Evolutionary conservation across 495 filamentous ascomycete species (phyloP), one percentile per base, ranked within the genome.

Genomic region (Evansstolkia leycettana): DNA sequence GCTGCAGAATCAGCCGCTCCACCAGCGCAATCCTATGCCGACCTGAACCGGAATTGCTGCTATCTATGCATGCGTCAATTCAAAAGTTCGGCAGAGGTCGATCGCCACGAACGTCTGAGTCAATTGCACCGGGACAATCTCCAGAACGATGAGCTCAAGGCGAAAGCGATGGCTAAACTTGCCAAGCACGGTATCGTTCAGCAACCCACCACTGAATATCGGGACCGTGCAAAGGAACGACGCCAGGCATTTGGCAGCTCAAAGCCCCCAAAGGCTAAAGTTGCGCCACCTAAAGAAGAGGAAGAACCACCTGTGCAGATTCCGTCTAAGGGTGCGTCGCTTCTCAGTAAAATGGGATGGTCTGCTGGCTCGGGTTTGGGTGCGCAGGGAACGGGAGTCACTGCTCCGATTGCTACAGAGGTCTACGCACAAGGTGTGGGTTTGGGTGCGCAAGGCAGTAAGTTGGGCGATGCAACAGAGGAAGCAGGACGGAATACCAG

Each of bases 301-400:
- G 50, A 60, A 10, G 51, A 57, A 10, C 41, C 47, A 33, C 51
- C 61, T 1, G 57, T 60, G 13, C 68, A 70, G 37, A 39, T 49
- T 4, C 57, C 55, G 1, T 88, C 83, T n/a, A 94, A 88, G 60
- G 88, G 87, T 16, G 82, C 83, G 5, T 75, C 80, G 1, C 62
- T 95, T 20, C 70, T 95, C 5, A 77, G 80, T 33, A 94, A 93
- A 61, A 92, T 94, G 84, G 87, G 87, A 11, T 94, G 83, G 83
- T 77, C 69, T 9, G 73, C 73, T 2, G 87, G 87, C 1, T 69
- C 76, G 37, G 88, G 88, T 1, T 63, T 95, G 13, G 88, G 88
- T 28, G 83, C 80, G 2, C 72, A 80, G 43, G 82, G 86, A 0
- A 76, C 77, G 1, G 88, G 87, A 2, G 72, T 78, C 33, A 84